phyloP scores from a whole-genome alignment of 345 rosid species.

The Citropsis articulata region DNA sequence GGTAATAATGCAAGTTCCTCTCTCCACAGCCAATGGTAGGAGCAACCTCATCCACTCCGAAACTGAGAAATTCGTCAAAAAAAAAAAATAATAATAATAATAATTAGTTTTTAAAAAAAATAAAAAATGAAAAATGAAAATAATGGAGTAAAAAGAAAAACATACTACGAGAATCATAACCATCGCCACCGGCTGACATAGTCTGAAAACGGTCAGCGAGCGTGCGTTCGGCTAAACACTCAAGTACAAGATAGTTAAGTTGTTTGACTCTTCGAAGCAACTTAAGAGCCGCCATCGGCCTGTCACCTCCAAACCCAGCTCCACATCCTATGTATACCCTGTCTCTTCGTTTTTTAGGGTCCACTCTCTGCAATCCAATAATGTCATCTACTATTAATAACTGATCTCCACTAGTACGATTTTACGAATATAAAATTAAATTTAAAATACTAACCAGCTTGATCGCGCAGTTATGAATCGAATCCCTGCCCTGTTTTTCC shows the following conservation, averaged over 20 bases:
- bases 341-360: slow-evolving; percentile 55
- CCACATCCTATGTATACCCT: slow-evolving; percentile 83
- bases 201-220: slow-evolving; percentile 73
- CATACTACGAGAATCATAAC: slow-evolving; percentile 77
- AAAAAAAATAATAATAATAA: background rate
- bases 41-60: slow-evolving; percentile 82
- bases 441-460: slow-evolving; percentile 34
- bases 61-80: slow-evolving; percentile 33
- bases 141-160: background rate
- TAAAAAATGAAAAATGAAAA: background rate
- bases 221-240: slow-evolving; percentile 91
- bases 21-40: slow-evolving; percentile 72
- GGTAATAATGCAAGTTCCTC: slow-evolving; percentile 70
- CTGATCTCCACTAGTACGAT: background rate
- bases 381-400: background rate
- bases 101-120: too few species aligned
- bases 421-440: background rate
- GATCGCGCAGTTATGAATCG: slow-evolving; percentile 37
- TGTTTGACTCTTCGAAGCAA: slow-evolving; percentile 65
- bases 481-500: slow-evolving; percentile 24
- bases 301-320: slow-evolving; percentile 92
- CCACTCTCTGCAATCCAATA: slow-evolving; percentile 52
- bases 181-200: slow-evolving; percentile 59
- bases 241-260: slow-evolving; percentile 80
- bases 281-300: slow-evolving; percentile 76